Conservation (phyloP, 2,329 filamentous ascomycete species). For the Pyricularia grisea region DNA sequence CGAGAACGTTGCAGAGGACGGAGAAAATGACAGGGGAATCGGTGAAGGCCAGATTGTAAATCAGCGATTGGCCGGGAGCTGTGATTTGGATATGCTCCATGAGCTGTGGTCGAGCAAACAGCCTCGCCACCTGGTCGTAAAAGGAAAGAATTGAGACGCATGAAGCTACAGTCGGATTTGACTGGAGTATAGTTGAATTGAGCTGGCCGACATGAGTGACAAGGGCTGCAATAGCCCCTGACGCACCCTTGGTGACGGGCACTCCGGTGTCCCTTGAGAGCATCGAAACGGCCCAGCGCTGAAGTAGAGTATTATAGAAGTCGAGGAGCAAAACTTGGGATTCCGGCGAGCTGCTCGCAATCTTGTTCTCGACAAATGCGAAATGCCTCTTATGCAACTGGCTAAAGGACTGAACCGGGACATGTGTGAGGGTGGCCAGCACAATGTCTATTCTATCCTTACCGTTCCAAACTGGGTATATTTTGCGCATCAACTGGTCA, state of each 20-base stretch:
- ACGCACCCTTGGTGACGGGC: constrained; percentile 18
- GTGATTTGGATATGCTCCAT: constrained; percentile 50
- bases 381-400: constrained; percentile 42
- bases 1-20: constrained; percentile 59
- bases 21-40: constrained; percentile 54
- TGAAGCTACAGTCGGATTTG: constrained; percentile 29
- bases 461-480: constrained; percentile 47
- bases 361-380: constrained; percentile 37
- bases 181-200: constrained; percentile 50
- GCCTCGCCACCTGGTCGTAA: constrained; percentile 50
- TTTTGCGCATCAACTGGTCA: neutral
- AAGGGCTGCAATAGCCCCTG: constrained; percentile 29
- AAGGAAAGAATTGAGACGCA: constrained; percentile 58
- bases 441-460: constrained; percentile 40
- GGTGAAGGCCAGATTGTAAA: constrained; percentile 64
- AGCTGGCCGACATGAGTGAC: constrained; percentile 44
- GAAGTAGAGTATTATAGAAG: constrained; percentile 60
- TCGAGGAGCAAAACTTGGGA: constrained; percentile 52
- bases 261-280: constrained; percentile 17
- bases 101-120: constrained; percentile 42
- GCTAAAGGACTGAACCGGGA: constrained; percentile 45
- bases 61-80: constrained; percentile 55
- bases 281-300: constrained; percentile 43
- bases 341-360: constrained; percentile 36
- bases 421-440: constrained; percentile 47